Conservation (phyloP, 139 green algal species). For the Coelastrella sp. region DNA sequence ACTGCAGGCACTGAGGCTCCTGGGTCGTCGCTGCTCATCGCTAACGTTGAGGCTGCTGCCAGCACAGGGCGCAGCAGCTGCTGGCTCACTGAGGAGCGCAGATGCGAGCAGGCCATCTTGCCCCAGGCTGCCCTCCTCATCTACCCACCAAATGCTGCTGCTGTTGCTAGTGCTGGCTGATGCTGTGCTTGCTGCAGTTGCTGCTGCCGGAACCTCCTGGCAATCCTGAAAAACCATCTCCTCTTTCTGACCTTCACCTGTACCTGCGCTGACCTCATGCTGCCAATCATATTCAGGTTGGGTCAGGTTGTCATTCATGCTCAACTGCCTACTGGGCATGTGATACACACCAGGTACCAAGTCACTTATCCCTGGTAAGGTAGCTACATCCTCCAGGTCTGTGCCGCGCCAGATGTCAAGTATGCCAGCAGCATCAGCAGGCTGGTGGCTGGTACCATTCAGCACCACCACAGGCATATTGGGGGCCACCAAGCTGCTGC, state of each 20-base stretch:
- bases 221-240: background rate
- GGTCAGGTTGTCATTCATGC: background rate
- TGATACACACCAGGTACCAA: conserved; percentile 38
- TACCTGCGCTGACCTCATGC: background rate
- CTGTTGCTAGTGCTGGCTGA: conserved; percentile 2
- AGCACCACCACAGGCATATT: conserved; percentile 46
- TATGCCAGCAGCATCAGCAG: conserved; percentile 41
- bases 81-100: background rate
- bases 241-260: background rate
- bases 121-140: conserved; percentile 18
- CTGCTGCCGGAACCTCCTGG: background rate
- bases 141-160: conserved; percentile 45
- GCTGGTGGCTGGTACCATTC: conserved; percentile 46
- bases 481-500: background rate
- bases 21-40: background rate
- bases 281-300: background rate
- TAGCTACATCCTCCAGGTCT: conserved; percentile 40
- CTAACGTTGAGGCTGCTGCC: background rate
- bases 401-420: conserved; percentile 43
- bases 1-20: conserved; percentile 28
- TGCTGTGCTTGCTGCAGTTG: background rate
- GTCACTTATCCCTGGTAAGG: conserved; percentile 17
- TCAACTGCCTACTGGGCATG: background rate
- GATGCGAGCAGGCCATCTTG: conserved; percentile 28
- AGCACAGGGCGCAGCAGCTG: background rate